These are phyloP conservation scores for Solanum corneliomulleri DNA, from an alignment of 257 asterid species.

Conservation along the genomic window DNA sequence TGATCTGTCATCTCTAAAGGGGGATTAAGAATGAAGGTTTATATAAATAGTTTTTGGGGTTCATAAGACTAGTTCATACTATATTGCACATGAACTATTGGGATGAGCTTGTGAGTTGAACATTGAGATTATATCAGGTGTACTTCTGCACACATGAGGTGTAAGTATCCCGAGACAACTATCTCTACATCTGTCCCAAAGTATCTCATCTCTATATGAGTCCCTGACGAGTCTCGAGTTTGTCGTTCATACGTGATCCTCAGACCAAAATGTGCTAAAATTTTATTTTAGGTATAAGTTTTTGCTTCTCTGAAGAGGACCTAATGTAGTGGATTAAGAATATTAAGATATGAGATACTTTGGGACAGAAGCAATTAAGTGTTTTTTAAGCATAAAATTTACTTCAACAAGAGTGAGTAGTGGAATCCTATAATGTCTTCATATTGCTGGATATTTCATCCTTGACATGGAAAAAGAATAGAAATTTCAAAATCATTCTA, in stretches of 20 bases:
- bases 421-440: conserved; percentile 45
- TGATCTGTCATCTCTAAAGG: background rate
- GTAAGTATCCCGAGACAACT: background rate
- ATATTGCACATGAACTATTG: background rate
- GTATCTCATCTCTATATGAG: background rate
- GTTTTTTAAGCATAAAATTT: background rate
- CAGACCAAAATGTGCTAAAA: too few relatives aligned
- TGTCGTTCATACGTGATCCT: background rate
- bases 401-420: conserved; percentile 36
- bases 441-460: conserved; percentile 28
- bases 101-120: background rate
- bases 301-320: too few relatives aligned
- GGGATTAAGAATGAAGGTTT: background rate
- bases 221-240: background rate
- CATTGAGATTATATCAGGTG: background rate
- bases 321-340: too few relatives aligned
- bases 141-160: background rate
- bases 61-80: background rate
- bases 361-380: too few relatives aligned
- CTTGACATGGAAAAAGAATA: conserved; percentile 49
- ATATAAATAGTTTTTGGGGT: background rate
- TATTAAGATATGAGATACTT: too few relatives aligned
- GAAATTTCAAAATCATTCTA: conserved; percentile 53
- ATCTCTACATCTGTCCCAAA: background rate
- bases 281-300: too few relatives aligned